Evolutionary conservation across 805 yeast species (phyloP), one percentile per base, ranked within the genome.

Genomic region (Candida ficus): DNA sequence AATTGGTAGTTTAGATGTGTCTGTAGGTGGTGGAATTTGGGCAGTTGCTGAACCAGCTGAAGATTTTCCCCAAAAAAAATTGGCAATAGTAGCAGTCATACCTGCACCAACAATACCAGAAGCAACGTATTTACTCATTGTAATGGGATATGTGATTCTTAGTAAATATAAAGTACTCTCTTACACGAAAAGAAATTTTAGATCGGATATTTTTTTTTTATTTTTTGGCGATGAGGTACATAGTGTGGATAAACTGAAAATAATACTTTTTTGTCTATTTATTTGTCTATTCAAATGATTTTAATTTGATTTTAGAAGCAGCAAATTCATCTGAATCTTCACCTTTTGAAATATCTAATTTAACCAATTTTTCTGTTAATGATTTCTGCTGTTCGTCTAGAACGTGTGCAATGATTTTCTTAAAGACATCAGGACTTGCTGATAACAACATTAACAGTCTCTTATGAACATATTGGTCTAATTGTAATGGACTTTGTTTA

Each of bases 391-490:
- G 61, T 0, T 49, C 58, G 25, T 62, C 62, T 14, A 80, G 56
- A 1, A 52, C 50, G 1, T 53, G 57, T 21, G 56, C 64, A 12
- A 80, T 65, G 3, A 70, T 73, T 0, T 35, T 30, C 46, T 80
- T 81, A 62, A 82, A 81, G 8, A 63, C 53, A 2, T 53, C 61
- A 1, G 79, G 66, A 42, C 68, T 63, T 37, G 68, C 54, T 13
- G 63, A 60, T 13, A 79, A 65, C 41, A 83, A 60, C 8, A 65
- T 64, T 23, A 78, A 33, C 35, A 81, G 45, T 44, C 75, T 73
- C 12, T 64, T 67, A 43, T 70, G 77, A 6, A 72, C 52, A 35
- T 76, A 77, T 2, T 48, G 48, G 10, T 37, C 17, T 22, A 40
- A 19, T 22, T 27, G 21, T 9, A 28, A 21, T 9, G 8, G 20